Evolutionary conservation across 148 eudicot species (phyloP), one percentile per base, ranked within the genome.

Genomic region (Camellia granthamiana): DNA sequence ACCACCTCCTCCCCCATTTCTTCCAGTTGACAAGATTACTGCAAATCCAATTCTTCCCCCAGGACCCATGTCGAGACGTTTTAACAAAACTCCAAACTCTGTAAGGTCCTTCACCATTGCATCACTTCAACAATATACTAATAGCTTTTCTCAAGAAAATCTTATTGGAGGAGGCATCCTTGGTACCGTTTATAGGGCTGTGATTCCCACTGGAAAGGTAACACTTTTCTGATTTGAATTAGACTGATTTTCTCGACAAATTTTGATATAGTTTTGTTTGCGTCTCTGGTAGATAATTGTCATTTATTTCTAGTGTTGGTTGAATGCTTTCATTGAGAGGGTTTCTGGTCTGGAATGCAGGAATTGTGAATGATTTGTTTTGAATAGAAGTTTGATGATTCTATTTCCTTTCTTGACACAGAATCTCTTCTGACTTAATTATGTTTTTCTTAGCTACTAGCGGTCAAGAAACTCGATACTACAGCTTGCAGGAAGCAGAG

Each of bases 61-160:
- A 68, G 64, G 79, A 71, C 79, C 82, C 49, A 56, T 81, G 71
- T 78, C 68, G 9, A 59, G 67, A 79, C 77, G 58, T 54, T 76
- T 89, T 56, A 60, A 81, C 72, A 84, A 78, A 68, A 59, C 16
- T 71, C 85, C 89, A 13, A 88, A 84, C 77, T 86, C 93, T 72
- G 89, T 83, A 63, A 86, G 86, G 84, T 75, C 85, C 68, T 97
- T 87, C 87, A 88, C 89, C 62, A 88, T 97, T 77, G 98, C 97
- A 74, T 85, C 88, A 46, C 95, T 97, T 83, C 99, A 94, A 83
- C 87, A 92, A 80, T 97, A 84, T 81, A 97, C 95, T 21, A 74
- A 91, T 70, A 94, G 99, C 89, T 97, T 97, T 89, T 92, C 98
- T 69, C 92, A 92, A 85, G 97, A 90, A 64, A 92, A 94, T 84